These are phyloP conservation scores for Micractinium conductrix DNA, from an alignment of 139 green algal genomes.

Conservation along the genomic window DNA sequence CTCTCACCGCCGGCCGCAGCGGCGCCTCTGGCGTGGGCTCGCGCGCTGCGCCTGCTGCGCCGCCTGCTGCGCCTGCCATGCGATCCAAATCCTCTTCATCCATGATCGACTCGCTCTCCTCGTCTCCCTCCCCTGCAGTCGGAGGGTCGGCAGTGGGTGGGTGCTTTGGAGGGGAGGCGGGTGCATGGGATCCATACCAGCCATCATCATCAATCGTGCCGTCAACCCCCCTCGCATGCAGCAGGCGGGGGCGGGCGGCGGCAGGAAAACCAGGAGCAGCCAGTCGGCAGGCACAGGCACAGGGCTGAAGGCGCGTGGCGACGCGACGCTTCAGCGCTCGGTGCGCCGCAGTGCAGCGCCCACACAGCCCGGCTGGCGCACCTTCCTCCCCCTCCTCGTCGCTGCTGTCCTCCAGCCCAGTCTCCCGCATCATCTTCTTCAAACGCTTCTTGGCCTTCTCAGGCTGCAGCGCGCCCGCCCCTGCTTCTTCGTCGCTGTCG, in stretches of 20 bases:
- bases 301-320: no score
- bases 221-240: no score
- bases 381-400: constrained; percentile 13
- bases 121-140: neutral
- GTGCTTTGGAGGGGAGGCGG: neutral
- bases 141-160: no score
- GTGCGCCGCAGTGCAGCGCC: no score
- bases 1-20: neutral
- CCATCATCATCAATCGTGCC: neutral
- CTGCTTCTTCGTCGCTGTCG: constrained; percentile 24
- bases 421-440: constrained; percentile 33
- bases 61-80: constrained; percentile 9
- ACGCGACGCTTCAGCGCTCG: no score
- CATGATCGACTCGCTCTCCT: constrained; percentile 36
- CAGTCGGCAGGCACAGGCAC: neutral
- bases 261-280: neutral
- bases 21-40: constrained; percentile 22
- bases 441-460: constrained; percentile 11
- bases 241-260: no score
- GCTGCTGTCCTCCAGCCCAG: constrained; percentile 36
- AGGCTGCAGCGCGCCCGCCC: neutral
- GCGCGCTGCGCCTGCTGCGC: neutral
- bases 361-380: neutral
- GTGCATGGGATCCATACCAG: neutral
- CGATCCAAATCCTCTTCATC: constrained; percentile 44